Evolutionary conservation across 352 stramenopile genomes (phyloP).

Genomic region (Globisporangium splendens): DNA sequence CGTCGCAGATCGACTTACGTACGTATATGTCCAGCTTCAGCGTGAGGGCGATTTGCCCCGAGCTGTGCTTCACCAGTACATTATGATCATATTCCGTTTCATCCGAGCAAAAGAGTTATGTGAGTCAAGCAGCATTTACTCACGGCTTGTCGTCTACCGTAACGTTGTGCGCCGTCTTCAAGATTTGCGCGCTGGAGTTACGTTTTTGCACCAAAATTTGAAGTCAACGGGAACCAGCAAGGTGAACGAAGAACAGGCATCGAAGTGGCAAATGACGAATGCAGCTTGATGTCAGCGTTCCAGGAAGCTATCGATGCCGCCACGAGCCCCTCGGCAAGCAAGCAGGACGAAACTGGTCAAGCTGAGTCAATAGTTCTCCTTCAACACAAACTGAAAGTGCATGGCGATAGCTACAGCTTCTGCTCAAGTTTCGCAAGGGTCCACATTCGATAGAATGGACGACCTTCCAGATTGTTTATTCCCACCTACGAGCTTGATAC

Average conservation of each 20-base stretch:
- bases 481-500: no score
- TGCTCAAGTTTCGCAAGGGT: not conserved
- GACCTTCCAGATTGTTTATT: constrained; percentile 12
- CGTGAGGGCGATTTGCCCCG: not conserved
- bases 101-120: not conserved
- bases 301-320: not conserved
- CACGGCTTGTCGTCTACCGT: not conserved
- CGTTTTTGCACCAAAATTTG: constrained; percentile 2
- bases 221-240: not conserved
- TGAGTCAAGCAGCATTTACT: not conserved
- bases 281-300: not conserved
- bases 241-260: not conserved
- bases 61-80: not conserved
- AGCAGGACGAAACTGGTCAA: not conserved
- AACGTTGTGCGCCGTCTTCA: not conserved
- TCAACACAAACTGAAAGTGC: not conserved
- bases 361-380: not conserved
- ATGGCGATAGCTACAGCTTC: constrained; percentile 2
- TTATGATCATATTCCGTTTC: constrained; percentile 1
- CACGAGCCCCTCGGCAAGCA: not conserved
- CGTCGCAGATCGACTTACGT: not conserved
- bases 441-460: not conserved
- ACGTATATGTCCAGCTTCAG: not conserved
- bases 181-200: constrained; percentile 4
- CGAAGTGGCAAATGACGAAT: not conserved